Conservation (phyloP, 345 rosid species). For the Eucalyptus coolabah region DNA sequence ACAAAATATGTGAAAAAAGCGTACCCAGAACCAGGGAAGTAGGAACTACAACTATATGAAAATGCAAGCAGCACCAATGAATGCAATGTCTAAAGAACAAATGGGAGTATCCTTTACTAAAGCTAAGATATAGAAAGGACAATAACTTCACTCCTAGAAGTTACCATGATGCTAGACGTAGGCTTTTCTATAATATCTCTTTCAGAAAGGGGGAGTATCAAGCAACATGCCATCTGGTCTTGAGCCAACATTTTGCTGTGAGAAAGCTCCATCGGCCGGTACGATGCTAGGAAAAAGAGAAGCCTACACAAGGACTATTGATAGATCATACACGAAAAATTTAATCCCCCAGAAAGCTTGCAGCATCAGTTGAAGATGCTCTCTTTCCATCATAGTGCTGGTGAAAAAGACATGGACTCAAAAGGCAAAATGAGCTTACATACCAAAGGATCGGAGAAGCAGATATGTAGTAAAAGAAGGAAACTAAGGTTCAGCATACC, state of each 20-base stretch:
- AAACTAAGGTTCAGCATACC: slow-evolving; percentile 15
- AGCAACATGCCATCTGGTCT: background rate
- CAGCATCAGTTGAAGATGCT: slow-evolving; percentile 34
- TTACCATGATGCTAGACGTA: background rate
- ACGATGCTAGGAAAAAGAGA: background rate
- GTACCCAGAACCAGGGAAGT: background rate
- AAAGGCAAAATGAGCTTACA: background rate
- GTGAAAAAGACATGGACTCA: background rate
- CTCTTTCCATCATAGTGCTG: slow-evolving; percentile 61
- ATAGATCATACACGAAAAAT: background rate
- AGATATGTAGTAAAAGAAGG: background rate
- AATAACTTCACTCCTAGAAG: background rate
- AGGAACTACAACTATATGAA: background rate
- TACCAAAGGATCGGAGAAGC: background rate
- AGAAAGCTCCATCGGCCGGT: background rate
- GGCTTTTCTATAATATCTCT: background rate
- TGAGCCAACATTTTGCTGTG: background rate
- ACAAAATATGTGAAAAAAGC: background rate
- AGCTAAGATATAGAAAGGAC: background rate
- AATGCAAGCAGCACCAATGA: no score
- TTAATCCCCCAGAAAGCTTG: slow-evolving; percentile 21
- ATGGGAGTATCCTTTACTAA: background rate
- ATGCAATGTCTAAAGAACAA: background rate
- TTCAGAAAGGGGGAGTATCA: background rate
- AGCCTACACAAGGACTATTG: background rate